phyloP scores from a whole-genome alignment of 2,329 filamentous ascomycete genomes.

The Fusarium vanettenii region DNA sequence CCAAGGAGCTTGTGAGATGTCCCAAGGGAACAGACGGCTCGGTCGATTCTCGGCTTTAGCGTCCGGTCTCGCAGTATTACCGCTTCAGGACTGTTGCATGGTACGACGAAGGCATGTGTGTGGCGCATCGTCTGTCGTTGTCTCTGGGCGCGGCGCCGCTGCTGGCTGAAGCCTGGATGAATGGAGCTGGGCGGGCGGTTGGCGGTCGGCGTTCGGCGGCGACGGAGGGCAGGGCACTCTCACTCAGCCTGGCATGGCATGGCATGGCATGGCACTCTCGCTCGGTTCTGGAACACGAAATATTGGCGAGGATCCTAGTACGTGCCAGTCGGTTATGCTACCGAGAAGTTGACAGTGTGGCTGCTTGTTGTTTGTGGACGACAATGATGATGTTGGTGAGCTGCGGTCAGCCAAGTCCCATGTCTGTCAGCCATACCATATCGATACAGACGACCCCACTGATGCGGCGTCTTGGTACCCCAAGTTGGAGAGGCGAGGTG shows the following conservation, averaged over 20 bases:
- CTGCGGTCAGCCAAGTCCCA: neutral
- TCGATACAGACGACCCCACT: neutral
- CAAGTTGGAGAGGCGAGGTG: neutral
- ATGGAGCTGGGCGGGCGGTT: slow-evolving; percentile 3
- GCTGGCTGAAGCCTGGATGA: slow-evolving; percentile 6
- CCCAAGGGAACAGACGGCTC: slow-evolving; percentile 14
- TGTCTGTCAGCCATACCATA: slow-evolving; percentile 5
- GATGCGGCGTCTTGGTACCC: neutral
- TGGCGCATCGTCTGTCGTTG: slow-evolving; percentile 27
- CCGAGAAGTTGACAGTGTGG: slow-evolving; percentile 5
- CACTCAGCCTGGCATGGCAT: neutral
- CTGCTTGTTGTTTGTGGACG: neutral
- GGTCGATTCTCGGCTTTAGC: slow-evolving; percentile 33
- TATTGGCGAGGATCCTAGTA: slow-evolving; percentile 1
- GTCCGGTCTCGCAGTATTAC: slow-evolving; percentile 30
- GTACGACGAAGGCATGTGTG: slow-evolving; percentile 35
- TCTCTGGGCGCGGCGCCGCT: neutral
- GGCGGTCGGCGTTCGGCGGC: neutral
- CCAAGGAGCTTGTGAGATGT: slow-evolving; percentile 12
- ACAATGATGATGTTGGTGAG: neutral
- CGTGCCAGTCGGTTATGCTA: slow-evolving; percentile 27
- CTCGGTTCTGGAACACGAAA: neutral
- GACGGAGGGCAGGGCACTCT: neutral
- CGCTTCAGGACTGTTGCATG: slow-evolving; percentile 40
- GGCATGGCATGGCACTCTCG: neutral